Evolutionary conservation across 176 grass and related monocot genomes (phyloP).

Genomic region (Paspalum vaginatum): DNA sequence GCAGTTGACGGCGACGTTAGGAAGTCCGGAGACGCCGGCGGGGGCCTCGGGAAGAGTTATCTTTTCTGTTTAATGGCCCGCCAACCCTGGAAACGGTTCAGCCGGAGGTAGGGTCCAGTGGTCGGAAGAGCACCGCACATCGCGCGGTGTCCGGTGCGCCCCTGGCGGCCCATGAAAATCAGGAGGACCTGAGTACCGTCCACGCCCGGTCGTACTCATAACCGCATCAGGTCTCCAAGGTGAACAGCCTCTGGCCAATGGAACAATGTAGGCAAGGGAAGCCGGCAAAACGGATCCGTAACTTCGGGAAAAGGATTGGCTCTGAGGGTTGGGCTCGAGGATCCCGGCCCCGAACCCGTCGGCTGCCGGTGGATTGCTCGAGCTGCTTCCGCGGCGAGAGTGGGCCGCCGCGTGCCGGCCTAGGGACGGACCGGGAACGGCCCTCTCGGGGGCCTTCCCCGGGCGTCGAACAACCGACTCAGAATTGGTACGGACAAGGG

Average conservation of each 20-base stretch:
- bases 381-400: too few relatives aligned
- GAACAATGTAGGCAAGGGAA: conserved; percentile 79
- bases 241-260: conserved; percentile 50
- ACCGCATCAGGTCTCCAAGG: conserved; percentile 80
- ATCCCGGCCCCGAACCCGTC: conserved; percentile 51
- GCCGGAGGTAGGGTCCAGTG: conserved; percentile 63
- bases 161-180: conserved; percentile 68
- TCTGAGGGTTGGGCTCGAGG: conserved; percentile 59
- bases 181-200: conserved; percentile 52
- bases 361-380: too few relatives aligned
- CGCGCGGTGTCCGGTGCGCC: conserved; percentile 54
- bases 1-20: conserved; percentile 62
- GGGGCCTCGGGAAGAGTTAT: conserved; percentile 81
- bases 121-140: conserved; percentile 68
- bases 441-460: neutral
- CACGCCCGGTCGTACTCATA: conserved; percentile 53
- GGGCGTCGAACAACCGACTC: conserved; percentile 62
- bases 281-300: conserved; percentile 77
- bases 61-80: conserved; percentile 76
- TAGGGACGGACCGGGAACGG: too few relatives aligned
- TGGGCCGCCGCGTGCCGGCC: too few relatives aligned
- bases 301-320: conserved; percentile 73
- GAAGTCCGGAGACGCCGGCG: conserved; percentile 64
- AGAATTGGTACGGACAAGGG: conserved; percentile 71
- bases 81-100: conserved; percentile 60